Conservation (phyloP, 257 asterid genomes). For the Sherardia arvensis region DNA sequence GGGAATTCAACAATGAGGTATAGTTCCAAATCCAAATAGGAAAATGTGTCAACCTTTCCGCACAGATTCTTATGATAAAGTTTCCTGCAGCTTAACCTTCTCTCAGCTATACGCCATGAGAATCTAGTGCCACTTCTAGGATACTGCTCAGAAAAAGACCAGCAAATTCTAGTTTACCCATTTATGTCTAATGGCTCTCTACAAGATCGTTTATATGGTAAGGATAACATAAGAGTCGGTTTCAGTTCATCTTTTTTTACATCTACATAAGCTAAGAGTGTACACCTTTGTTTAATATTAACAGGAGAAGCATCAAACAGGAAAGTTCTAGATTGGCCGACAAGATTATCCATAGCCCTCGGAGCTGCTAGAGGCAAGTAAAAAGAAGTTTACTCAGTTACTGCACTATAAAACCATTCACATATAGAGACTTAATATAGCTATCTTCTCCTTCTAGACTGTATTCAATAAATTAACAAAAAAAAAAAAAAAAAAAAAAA, state of each 20-base stretch:
- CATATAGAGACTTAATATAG: neutral
- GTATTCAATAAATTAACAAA: neutral
- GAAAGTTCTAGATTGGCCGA: slow-evolving; percentile 79
- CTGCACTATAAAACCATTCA: neutral
- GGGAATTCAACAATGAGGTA: slow-evolving; percentile 85
- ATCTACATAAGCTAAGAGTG: slow-evolving; percentile 12
- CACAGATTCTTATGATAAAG: slow-evolving; percentile 8
- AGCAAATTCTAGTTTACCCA: slow-evolving; percentile 84
- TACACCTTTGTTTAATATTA: slow-evolving; percentile 7
- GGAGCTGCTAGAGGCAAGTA: slow-evolving; percentile 94
- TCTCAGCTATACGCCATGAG: slow-evolving; percentile 67
- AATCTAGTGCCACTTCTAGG: slow-evolving; percentile 77
- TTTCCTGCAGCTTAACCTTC: slow-evolving; percentile 60
- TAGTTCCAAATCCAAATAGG: neutral
- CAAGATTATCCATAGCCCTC: slow-evolving; percentile 74
- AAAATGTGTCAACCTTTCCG: slow-evolving; percentile 11
- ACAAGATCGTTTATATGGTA: slow-evolving; percentile 90
- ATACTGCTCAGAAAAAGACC: slow-evolving; percentile 88
- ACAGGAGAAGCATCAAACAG: slow-evolving; percentile 86
- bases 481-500: neutral
- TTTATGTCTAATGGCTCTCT: slow-evolving; percentile 89
- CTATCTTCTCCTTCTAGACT: neutral
- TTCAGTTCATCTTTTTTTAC: slow-evolving; percentile 9
- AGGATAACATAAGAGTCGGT: slow-evolving; percentile 1
- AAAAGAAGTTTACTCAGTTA: slow-evolving; percentile 3